phyloP scores from a whole-genome alignment of 2,329 filamentous ascomycete species.

The Tolypocladium album region DNA sequence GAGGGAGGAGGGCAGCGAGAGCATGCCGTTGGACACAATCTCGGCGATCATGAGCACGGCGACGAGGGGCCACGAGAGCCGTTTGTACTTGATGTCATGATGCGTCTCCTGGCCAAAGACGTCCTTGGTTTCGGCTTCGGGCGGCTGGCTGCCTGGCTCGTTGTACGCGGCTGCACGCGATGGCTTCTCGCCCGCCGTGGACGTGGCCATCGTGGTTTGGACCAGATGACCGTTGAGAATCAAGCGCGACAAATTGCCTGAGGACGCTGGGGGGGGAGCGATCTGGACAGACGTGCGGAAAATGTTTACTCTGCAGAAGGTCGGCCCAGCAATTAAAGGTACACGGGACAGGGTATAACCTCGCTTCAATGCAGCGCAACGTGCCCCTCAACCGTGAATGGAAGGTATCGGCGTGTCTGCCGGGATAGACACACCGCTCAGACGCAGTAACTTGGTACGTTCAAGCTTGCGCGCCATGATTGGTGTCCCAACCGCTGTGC shows the following conservation, averaged over 20 bases:
- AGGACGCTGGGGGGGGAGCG: neutral
- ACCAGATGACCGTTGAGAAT: neutral
- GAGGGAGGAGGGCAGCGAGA: conserved; percentile 38
- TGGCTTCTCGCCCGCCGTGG: neutral
- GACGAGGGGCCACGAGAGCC: conserved; percentile 39
- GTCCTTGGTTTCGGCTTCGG: neutral
- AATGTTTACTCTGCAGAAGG: neutral
- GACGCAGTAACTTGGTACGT: neutral
- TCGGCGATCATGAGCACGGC: conserved; percentile 44
- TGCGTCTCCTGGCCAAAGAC: conserved; percentile 16
- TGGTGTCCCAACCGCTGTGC: too few species aligned
- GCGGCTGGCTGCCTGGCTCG: neutral
- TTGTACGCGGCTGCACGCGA: neutral
- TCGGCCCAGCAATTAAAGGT: neutral
- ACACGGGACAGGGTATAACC: neutral
- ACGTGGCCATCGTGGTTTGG: neutral
- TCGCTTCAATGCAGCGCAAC: neutral
- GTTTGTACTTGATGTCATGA: conserved; percentile 39
- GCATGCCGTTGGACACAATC: conserved; percentile 43
- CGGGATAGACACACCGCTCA: neutral
- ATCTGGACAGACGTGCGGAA: neutral
- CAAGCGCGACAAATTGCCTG: neutral
- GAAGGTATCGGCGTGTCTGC: neutral
- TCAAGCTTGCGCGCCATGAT: too few species aligned
- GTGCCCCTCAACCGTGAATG: neutral